phyloP scores from a whole-genome alignment of 768 basidiomycete genomes.

The Phylloporus arenicola region DNA sequence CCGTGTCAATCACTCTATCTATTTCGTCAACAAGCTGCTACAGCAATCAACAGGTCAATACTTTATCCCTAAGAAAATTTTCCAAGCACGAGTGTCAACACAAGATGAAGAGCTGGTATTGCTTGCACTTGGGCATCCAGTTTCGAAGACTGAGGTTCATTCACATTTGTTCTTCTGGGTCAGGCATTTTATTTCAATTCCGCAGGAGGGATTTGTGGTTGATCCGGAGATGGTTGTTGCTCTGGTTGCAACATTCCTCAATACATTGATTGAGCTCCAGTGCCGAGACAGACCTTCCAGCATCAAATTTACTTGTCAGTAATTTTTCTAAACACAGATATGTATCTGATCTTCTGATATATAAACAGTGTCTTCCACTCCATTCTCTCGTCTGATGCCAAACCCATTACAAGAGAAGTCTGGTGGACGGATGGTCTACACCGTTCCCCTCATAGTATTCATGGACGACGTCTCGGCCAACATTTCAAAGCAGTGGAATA shows the following conservation, averaged over 20 bases:
- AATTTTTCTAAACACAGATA: too few species aligned
- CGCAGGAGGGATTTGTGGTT: slow-evolving; percentile 9
- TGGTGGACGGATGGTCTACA: slow-evolving; percentile 16
- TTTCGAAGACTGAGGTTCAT: slow-evolving; percentile 1
- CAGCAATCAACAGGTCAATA: not conserved
- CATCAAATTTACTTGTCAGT: slow-evolving; percentile 7
- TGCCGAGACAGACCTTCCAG: not conserved
- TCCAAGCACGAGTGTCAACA: slow-evolving; percentile 3
- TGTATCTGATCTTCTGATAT: not conserved
- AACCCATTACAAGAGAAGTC: slow-evolving; percentile 16
- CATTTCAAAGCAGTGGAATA: slow-evolving; percentile 35
- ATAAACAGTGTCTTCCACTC: not conserved
- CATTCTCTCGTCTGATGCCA: slow-evolving; percentile 15
- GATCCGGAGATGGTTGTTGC: slow-evolving; percentile 3
- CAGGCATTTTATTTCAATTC: not conserved
- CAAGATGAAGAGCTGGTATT: not conserved
- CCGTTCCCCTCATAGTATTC: slow-evolving; percentile 27
- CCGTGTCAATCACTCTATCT: slow-evolving; percentile 10
- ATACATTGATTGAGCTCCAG: slow-evolving; percentile 11
- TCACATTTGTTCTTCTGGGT: not conserved
- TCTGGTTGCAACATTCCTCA: slow-evolving; percentile 3
- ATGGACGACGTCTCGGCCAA: slow-evolving; percentile 36
- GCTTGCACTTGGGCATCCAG: slow-evolving; percentile 5
- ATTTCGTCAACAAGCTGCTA: slow-evolving; percentile 23
- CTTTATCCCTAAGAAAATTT: slow-evolving; percentile 13